Conservation (phyloP, 2,329 filamentous ascomycete species). For the Colletotrichum graminicola region DNA sequence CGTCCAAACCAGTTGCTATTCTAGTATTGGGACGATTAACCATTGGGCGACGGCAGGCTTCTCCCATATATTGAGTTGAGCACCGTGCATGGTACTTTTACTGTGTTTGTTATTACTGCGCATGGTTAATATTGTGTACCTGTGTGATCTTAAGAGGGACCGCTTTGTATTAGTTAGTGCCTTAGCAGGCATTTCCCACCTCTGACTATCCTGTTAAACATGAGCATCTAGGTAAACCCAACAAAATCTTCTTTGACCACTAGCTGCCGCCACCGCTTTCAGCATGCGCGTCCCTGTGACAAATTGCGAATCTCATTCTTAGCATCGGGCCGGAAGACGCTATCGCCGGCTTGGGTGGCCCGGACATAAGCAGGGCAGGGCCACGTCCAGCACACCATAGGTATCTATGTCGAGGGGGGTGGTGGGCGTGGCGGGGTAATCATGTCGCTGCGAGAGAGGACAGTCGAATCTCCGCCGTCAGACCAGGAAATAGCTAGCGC, state of each 20-base stretch:
- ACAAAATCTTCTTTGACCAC: too few relatives aligned
- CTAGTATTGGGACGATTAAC: not conserved
- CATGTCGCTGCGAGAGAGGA: not conserved
- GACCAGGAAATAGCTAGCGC: not conserved
- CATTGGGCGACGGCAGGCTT: too few relatives aligned
- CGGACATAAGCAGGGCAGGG: conserved; percentile 8
- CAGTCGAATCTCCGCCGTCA: not conserved
- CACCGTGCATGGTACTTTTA: too few relatives aligned
- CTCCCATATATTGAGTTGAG: too few relatives aligned
- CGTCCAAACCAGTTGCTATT: not conserved
- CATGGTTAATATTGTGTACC: too few relatives aligned
- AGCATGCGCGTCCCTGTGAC: not conserved
- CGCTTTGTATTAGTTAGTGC: too few relatives aligned
- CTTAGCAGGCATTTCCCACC: too few relatives aligned
- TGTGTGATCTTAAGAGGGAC: too few relatives aligned
- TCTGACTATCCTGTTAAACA: too few relatives aligned
- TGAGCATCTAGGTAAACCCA: too few relatives aligned
- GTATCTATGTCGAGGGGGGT: too few relatives aligned
- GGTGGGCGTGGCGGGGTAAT: not conserved
- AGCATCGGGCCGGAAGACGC: not conserved
- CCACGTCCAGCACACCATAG: not conserved
- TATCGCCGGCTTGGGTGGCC: conserved; percentile 8
- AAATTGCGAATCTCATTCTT: not conserved
- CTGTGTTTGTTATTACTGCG: too few relatives aligned
- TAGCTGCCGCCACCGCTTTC: not conserved